Base-by-base conservation (phyloP, 2,329 filamentous ascomycete genomes). In the Aureobasidium sp. region DNA sequence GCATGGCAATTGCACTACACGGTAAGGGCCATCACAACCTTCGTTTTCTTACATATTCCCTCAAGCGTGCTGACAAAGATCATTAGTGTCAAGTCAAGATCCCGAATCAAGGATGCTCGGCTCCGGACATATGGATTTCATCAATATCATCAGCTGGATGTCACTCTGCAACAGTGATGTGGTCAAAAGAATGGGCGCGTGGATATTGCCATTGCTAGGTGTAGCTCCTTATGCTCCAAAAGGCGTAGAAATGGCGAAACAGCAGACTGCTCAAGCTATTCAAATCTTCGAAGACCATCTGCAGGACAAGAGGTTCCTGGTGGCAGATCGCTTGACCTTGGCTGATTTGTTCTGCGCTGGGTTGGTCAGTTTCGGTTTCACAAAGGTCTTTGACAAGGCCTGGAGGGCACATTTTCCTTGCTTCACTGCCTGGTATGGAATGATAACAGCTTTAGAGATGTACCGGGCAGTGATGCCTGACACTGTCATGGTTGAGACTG, bases 91-190 rank as follows among this genome's bases (percentile, higher is more conserved):
- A 27, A 58, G 55, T 47, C 41, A 58, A 23, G 29, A 58, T 27
- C 9, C 55, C 5, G 17, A 36, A 37, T 46, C 94, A 72, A 95
- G 91, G 70, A 91, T 99, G 68, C 87, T 99, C 72, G 94, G 94
- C 75, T 97, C 97, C 88, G 97, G 92, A 81, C 99, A 99, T 88
- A 92, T 97, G 84, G 94, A 99, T 86, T 91, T 97, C 79, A 94
- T 94, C 71, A 91, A 91, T 70, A 97, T 99, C 78, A 84, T 99
- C 76, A 90, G 89, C 80, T 99, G 94, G 94, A 87, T 97, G 88
- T 97, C 93, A 68, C 97, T 87, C 81, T 89, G 88, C 85, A 99
- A 97, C 86, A 77, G 80, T 64, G 93, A 52, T 9, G 34, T 52
- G 5, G 50, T 52, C 20, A 52, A 52, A 15, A 37, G 50, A n/a